A percentile compares a stretch with the other conserved stretches of the same genome.
Evolutionary conservation across 495 filamentous ascomycete genomes (phyloP).

Genomic region (Trichocladium uniseriatum): DNA sequence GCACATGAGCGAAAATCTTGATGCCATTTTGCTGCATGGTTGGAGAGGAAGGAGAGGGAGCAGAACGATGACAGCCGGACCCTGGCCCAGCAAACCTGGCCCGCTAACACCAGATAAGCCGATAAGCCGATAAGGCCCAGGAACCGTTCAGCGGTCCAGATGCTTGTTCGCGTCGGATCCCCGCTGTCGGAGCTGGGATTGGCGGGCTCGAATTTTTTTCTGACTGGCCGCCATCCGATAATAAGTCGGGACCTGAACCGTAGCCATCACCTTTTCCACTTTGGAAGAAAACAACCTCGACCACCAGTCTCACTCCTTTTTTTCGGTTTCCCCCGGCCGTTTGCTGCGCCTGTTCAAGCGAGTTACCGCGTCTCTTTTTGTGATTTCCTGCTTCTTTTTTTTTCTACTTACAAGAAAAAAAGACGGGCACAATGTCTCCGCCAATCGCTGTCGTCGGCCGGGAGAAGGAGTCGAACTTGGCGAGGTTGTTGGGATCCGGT

Average conservation of each 20-base stretch:
- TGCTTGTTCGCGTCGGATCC: not conserved
- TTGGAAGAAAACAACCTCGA: not conserved
- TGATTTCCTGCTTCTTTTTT: not conserved
- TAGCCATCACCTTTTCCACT: not conserved
- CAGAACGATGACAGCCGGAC: no score
- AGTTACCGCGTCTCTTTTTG: not conserved
- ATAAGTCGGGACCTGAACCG: slow-evolving; percentile 4
- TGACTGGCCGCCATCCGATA: not conserved
- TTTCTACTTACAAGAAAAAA: not conserved
- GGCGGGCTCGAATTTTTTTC: slow-evolving; percentile 13
- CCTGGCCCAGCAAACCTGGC: no score
- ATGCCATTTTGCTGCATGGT: no score
- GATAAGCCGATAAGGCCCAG: slow-evolving; percentile 12
- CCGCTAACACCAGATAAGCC: slow-evolving; percentile 7
- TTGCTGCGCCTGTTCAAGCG: not conserved
- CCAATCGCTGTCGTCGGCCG: slow-evolving; percentile 37
- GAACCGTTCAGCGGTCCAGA: not conserved
- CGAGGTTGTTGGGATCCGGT: slow-evolving; percentile 88
- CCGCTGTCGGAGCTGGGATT: slow-evolving; percentile 16
- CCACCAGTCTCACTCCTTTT: not conserved
- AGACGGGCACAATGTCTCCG: slow-evolving; percentile 37
- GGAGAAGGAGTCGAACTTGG: slow-evolving; percentile 84
- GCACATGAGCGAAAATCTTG: no score
- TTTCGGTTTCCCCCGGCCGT: not conserved
- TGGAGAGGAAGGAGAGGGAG: no score